Conservation (phyloP, 345 rosid genomes). For the sweet orange (Citrus sinensis) region DNA sequence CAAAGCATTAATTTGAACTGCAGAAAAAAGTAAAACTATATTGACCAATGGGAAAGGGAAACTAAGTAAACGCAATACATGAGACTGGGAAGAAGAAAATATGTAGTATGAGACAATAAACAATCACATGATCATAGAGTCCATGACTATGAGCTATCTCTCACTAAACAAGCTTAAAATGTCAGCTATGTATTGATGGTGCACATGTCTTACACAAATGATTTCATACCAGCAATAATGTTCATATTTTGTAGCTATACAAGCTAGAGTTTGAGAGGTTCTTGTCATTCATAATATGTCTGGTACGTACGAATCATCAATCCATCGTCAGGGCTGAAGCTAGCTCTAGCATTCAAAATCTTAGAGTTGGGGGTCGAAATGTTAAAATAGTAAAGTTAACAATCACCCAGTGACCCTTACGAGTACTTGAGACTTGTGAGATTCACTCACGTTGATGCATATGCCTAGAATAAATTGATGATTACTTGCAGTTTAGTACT, state of each 20-base stretch:
- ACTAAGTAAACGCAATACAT: neutral
- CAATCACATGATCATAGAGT: neutral
- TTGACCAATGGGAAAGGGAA: neutral
- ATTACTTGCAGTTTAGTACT: too few species aligned
- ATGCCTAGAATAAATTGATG: too few species aligned
- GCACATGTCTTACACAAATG: neutral
- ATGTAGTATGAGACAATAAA: neutral
- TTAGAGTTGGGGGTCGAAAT: neutral
- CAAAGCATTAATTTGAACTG: neutral
- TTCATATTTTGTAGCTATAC: neutral
- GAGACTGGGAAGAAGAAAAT: neutral
- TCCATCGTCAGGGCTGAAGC: neutral
- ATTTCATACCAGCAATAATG: neutral
- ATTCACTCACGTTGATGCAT: too few species aligned
- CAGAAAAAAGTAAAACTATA: neutral
- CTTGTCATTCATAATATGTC: neutral
- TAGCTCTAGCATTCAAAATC: neutral
- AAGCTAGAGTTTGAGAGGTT: neutral
- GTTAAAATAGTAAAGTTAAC: neutral
- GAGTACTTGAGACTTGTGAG: too few species aligned
- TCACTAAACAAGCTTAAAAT: neutral
- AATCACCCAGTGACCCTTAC: neutral
- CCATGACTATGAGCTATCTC: neutral
- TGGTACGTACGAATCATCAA: neutral
- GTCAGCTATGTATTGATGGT: neutral